Conservation (phyloP, 1,284 basidiomycete species). For the Phylloporus sp. region DNA sequence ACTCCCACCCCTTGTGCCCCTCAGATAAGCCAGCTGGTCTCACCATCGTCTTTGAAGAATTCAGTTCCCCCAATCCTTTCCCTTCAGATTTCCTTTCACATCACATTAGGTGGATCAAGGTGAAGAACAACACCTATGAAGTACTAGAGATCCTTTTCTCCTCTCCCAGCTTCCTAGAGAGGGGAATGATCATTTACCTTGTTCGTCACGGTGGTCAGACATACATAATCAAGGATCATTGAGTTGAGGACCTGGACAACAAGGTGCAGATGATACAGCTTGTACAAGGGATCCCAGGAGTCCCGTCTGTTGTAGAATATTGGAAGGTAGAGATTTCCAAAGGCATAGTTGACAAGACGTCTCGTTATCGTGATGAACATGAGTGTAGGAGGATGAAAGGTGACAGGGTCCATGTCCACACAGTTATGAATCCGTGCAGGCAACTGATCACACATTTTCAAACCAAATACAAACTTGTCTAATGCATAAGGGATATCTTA, state of each 20-base stretch:
- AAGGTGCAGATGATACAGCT: no score
- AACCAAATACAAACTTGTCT: no score
- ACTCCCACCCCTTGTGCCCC: background rate
- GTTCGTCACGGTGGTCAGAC: background rate
- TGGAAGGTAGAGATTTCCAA: background rate
- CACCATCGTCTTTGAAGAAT: no score
- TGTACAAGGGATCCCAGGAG: no score
- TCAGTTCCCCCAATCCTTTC: background rate
- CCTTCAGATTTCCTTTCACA: background rate
- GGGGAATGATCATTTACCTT: background rate
- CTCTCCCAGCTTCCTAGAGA: no score
- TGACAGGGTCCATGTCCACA: background rate
- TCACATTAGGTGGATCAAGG: background rate
- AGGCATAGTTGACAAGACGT: slow-evolving; percentile 3
- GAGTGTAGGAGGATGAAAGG: background rate
- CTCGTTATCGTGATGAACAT: background rate
- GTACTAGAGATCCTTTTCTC: background rate
- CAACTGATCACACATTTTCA: no score
- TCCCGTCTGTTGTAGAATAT: background rate
- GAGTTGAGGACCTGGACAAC: no score
- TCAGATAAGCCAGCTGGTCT: no score
- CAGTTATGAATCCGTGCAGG: no score
- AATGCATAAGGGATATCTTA: no score
- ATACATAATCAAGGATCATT: slow-evolving; percentile 4
- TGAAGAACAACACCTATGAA: no score